Conservation (phyloP, 148 eudicot species). For the Fagopyrum tataricum region DNA sequence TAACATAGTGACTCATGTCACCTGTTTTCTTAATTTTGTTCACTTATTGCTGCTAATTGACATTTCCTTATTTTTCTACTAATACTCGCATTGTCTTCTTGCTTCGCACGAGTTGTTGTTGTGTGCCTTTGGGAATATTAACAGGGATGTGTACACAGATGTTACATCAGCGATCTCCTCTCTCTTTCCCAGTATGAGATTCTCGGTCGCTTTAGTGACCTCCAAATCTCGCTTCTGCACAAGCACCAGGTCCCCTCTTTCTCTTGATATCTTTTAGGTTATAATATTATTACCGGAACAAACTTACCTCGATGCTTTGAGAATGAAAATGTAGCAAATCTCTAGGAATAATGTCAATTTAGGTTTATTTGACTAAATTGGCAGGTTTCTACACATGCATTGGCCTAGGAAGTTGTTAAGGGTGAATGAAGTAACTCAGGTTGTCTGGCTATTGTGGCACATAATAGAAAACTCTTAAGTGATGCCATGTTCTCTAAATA, state of each 20-base stretch:
- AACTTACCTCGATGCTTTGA: neutral
- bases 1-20: no score
- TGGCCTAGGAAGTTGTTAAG: neutral
- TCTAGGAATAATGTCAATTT: neutral
- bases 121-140: no score
- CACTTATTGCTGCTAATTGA: no score
- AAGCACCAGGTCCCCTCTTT: neutral
- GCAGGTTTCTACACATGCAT: neutral
- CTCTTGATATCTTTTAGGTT: neutral
- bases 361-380: neutral
- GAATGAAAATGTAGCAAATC: neutral
- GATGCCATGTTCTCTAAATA: neutral
- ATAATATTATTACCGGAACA: neutral
- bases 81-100: no score
- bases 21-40: no score
- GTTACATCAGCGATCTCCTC: conserved; percentile 24
- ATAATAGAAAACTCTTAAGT: neutral
- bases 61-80: no score
- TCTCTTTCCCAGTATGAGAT: conserved; percentile 33
- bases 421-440: neutral
- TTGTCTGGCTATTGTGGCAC: neutral
- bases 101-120: no score
- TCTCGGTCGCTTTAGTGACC: conserved; percentile 22
- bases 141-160: no score
- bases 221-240: conserved; percentile 15